Evolutionary conservation across 2,329 filamentous ascomycete species (phyloP), one percentile per base, ranked within the genome.

Genomic region (Sporothrix schenckii): DNA sequence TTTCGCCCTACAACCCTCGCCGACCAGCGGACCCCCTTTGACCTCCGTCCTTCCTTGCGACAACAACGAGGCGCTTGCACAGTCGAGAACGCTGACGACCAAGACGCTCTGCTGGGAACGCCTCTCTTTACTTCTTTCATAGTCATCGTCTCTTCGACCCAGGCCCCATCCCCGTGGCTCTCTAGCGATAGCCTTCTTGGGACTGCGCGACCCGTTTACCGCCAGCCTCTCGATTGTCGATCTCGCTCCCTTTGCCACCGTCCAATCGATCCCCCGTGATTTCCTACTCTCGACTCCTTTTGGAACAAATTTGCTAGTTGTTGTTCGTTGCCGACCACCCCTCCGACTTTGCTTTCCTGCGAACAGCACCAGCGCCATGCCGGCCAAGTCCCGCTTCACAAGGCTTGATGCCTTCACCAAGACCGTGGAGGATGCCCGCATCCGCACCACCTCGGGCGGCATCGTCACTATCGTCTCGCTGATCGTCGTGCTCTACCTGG

Each of bases 321-420:
- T 41, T 60, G 24, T 19, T 49, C 16, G 34, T 41, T 24, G 2
- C 39, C 65, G 16, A 27, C 6, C 14, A 1, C 9, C 50, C 50
- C 4, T 27, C 49, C 60, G 19, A 56, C 39, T 19, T 19, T 27
- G 16, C 30, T 21, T 41, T 65, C 4, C 54, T 19, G 9, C 24
- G 30, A 10, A 11, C 39, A 13, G 14, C 41, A 30, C 49, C 49
- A 19, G 6, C 19, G 78, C 74, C 66, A 98, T 98, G 95, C 85
- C 94, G 75, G 83, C 90, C 78, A 97, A 97, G 85, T 97, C 93
- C 76, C 90, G 95, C 80, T 97, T 99, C 80, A 97, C 92, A 72
- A 91, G 91, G 87, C 92, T 99, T 74, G 95, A 99, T 82, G 95
- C 95, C 86, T 99, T 99, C 80, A 97, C 94, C 67, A 99, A 99